Evolutionary conservation across 176 grass and related monocot genomes (phyloP), one percentile per base, ranked within the genome.

Genomic region (Neostapfia colusana): DNA sequence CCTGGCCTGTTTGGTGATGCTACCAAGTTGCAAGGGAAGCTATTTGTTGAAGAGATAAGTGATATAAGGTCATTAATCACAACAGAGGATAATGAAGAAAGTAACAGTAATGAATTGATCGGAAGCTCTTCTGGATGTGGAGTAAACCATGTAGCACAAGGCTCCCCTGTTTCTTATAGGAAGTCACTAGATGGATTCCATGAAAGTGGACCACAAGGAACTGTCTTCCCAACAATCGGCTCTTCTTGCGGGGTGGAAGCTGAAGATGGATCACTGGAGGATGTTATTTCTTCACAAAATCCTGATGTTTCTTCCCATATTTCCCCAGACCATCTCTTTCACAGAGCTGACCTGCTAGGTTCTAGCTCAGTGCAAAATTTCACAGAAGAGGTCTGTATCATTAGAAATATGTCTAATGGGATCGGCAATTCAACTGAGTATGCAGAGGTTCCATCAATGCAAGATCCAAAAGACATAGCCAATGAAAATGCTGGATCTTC

Each of bases 241-340:
- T 78, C 51, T 74, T 50, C 59, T 62, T 67, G n/a, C 11, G 23
- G 38, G 13, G 26, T 75, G 72, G 81, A 90, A 84, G 67, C 61
- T 73, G 86, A 87, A 63, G 83, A 89, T 64, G 85, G 67, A 31
- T 64, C 87, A 51, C 38, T 78, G 15, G 89, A 85, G 48, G 82
- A 85, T 81, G 83, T 79, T 53, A 62, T 84, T 90, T 93, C 87
- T 82, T 90, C 83, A 18, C 84, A 88, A 69, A 90, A 92, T 67
- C 90, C 87, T 20, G 53, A 62, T 48, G 77, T 93, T 88, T 86
- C 93, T 66, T 84, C 85, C 65, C 80, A 88, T 57, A 86, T 75
- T 54, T 92, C 81, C 11, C 59, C 93, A 61, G 78, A 85, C 63
- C 77, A 84, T 34, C 79, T 59, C 31, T 80, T 79, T 72, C 75